Evolutionary conservation across 768 basidiomycete species (phyloP), one percentile per base, ranked within the genome.

Genomic region (Boletus barrowsii): DNA sequence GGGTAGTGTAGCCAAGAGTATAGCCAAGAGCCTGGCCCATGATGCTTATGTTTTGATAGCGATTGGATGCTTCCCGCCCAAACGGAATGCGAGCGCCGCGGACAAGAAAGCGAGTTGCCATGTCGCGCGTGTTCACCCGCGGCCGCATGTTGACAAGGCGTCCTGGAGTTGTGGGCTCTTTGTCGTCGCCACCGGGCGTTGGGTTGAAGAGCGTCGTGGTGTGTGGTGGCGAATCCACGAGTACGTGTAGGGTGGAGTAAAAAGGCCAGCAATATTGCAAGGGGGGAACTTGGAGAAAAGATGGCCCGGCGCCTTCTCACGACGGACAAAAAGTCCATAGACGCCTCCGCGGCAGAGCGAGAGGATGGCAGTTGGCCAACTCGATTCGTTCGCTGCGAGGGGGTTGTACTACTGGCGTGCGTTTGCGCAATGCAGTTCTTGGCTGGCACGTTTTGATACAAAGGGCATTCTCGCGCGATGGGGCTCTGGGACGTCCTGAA

Each of bases 401-500:
- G 20, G 26, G 33, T 35, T 29, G 29, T 9, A 9, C 29, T 9
- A 9, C 29, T 51, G 53, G 24, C 4, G 49, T 43, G 57, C 57
- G 29, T 47, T 29, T 39, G 51, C 30, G 20, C 36, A 33, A 22
- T 17, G 35, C 37, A 24, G 42, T 49, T 59, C 53, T 57, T 39
- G 24, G 47, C 58, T 37, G 53, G 42, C 59, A 60, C 61, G 60
- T 63, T 61, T 59, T 63, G 47, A 62, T 60, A 49, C 49, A 46
- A 47, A 41, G 22, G 36, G 30, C 18, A 14, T 53, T 58, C 49
- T 48, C 24, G 42, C 53, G 37, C 58, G 30, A 59, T 49, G 52
- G 47, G 47, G 50, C 42, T 57, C 45, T 45, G 24, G 47, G 37
- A 45, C 33, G 33, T 13, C 42, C 42, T 17, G 46, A 51, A 56